Base-by-base conservation (phyloP, 108 stramenopile genomes). In the Cyclotella cryptica region DNA sequence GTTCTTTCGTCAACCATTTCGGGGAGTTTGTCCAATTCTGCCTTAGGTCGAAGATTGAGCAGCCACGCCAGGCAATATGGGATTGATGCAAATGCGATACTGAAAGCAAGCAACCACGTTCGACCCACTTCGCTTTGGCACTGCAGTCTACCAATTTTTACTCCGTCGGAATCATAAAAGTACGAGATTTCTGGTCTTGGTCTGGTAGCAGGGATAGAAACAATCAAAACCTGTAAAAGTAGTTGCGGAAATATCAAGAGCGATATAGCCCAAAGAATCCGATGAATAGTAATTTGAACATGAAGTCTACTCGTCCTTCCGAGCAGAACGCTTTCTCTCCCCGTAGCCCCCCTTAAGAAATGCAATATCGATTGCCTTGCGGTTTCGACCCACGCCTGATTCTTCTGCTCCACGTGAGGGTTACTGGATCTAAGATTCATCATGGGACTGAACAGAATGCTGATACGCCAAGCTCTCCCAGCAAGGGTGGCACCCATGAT, bases 381-480 rank as follows among this genome's bases (percentile, higher is more conserved):
- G 27, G 52, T 41, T 42, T 75, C 74, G 0, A 75, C 52, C 18
- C 49, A 35, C 15, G 26, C 45, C 14, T 35, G 42, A 13, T 35
- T 69, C n/a, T n/a, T n/a, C n/a, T n/a, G n/a, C 6, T 62, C 46
- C 9, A 45, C 44, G 11, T 45, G 11, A 45, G 44, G 9, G 9
- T 12, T 12, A 55, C 55, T 62, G 5, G 44, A 45, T 12, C 44
- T 9, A 45, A 45, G 44, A 45, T 13, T 45, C 13, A 45, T 13
- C 9, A 45, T 9, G 11, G 44, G 44, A 39, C 63, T 79, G 69
- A 79, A 71, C 54, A 79, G 47, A 1, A 44, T 59, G 35, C 65
- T 74, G 18, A 79, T 74, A 24, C 78, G 11, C 78, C 78, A 79
- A 24, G 78, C 78, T 47, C 78, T 42, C 62, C 63, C 72, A 8